A percentile compares a stretch with the other conserved stretches of the same genome.
These are phyloP conservation scores for Betula pendula DNA, from an alignment of 306 rosid species.

Conservation along the genomic window DNA sequence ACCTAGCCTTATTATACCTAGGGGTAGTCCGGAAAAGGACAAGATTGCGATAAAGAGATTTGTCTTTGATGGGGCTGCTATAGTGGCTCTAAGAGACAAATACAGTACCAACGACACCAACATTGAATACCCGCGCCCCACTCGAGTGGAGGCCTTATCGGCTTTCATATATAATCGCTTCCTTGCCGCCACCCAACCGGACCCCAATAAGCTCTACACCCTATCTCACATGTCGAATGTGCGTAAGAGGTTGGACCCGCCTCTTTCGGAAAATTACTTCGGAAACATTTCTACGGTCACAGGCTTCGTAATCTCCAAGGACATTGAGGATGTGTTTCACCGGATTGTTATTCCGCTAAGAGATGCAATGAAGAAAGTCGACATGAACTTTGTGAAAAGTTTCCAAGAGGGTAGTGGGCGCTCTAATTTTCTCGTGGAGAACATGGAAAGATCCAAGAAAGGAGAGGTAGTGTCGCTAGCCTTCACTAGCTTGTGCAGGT, in stretches of 20 bases:
- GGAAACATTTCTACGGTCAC: slow-evolving; percentile 35
- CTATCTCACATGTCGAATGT: slow-evolving; percentile 49
- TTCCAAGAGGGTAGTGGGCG: slow-evolving; percentile 14
- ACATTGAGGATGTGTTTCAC: slow-evolving; percentile 2
- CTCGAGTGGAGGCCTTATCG: slow-evolving; percentile 57
- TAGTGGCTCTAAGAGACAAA: slow-evolving; percentile 42
- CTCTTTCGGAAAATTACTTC: slow-evolving; percentile 30
- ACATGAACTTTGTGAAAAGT: slow-evolving; percentile 27
- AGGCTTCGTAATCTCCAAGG: background rate
- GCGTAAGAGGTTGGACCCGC: slow-evolving; percentile 48
- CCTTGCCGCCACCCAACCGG: slow-evolving; percentile 29
- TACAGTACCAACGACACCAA: slow-evolving; percentile 11
- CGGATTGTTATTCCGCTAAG: slow-evolving; percentile 26
- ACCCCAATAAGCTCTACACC: slow-evolving; percentile 4
- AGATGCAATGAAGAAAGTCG: slow-evolving; percentile 33
- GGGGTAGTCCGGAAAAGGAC: too few relatives aligned
- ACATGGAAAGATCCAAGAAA: slow-evolving; percentile 10
- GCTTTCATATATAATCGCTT: slow-evolving; percentile 61
- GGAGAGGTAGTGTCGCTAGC: slow-evolving; percentile 32
- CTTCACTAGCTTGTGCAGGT: slow-evolving; percentile 45
- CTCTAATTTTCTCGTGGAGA: too few relatives aligned
- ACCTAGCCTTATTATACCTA: too few relatives aligned
- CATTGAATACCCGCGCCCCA: slow-evolving; percentile 26
- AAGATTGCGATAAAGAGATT: slow-evolving; percentile 48
- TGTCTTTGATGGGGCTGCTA: slow-evolving; percentile 32